Percentiles rank a stretch among this genome's conserved stretches.
These are phyloP conservation scores for Verbascum thapsus DNA, from an alignment of 257 asterid genomes.

Conservation along the genomic window DNA sequence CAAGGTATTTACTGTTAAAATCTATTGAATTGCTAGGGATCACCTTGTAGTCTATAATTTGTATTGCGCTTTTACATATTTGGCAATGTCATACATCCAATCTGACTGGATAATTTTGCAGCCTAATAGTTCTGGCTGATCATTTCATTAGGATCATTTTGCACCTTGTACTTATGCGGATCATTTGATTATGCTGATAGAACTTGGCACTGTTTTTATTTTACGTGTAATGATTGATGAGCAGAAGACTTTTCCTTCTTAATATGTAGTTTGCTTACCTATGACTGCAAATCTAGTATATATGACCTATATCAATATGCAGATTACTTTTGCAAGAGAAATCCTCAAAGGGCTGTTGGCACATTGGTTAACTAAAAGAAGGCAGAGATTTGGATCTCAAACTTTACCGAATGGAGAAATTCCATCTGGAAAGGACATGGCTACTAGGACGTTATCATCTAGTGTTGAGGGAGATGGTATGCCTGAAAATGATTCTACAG, in stretches of 20 bases:
- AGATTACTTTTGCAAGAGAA: conserved; percentile 96
- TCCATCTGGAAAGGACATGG: conserved; percentile 71
- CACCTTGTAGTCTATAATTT: background rate
- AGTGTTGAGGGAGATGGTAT: conserved; percentile 72
- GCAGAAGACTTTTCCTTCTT: background rate
- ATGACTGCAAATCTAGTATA: conserved; percentile 2
- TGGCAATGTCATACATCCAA: conserved; percentile 1
- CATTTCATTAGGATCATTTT: conserved; percentile 12
- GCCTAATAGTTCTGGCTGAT: background rate
- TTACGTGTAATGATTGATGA: conserved; percentile 16
- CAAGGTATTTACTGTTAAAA: conserved; percentile 52
- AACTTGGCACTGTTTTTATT: background rate
- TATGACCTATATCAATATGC: conserved; percentile 25
- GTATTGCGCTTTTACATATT: background rate
- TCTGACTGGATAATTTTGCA: background rate
- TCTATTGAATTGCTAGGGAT: background rate
- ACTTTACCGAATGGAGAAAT: conserved; percentile 65
- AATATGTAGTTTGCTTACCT: background rate
- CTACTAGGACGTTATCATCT: conserved; percentile 61
- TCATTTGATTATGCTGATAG: background rate
- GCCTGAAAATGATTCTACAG: conserved; percentile 77
- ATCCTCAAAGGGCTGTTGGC: conserved; percentile 93
- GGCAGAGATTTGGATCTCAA: conserved; percentile 76
- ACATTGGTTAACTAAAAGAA: conserved; percentile 84
- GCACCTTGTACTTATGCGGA: conserved; percentile 2